Evolutionary conservation across 169 alveolate genomes (phyloP), one percentile per base, ranked within the genome.

Genomic region (Eimeria necatrix): DNA sequence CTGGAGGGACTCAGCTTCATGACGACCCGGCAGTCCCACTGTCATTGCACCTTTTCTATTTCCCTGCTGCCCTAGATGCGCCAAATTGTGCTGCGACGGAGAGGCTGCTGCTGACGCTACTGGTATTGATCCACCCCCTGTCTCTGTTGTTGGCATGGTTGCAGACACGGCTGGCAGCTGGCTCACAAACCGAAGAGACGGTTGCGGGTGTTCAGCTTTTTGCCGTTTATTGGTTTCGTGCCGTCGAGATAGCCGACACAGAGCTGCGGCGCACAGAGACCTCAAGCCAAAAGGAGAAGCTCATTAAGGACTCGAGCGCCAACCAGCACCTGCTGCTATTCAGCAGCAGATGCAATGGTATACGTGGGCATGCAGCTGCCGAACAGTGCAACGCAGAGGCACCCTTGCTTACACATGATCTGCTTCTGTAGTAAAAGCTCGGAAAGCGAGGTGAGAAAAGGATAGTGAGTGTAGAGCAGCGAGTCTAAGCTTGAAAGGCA

Each of bases 111-210:
- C 78, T 53, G 76, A 61, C 14, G 41, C 48, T 48, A 20, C 64
- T 59, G 91, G 24, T 84, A 68, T 20, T 48, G 56, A 24, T 14
- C 59, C n/a, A n/a, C 22, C 8, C 12, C 41, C 41, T 3, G 78
- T 49, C 51, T 53, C 76, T n/a, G 91, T 41, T 4, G 91, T 56
- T 46, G 91, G 91, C 76, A 84, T 59, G n/a, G 76, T 59, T 84
- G 91, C 91, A 16, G 91, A 84, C 16, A 84, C 91, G 26, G 80
- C 91, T 20, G 91, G 56, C 56, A 84, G 91, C 22, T 84, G 76
- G 32, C 76, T 56, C 61, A 84, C 78, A 59, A 84, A 84, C 41
- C 73, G 76, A 48, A 41, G 91, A 1, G 91, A 84, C 56, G 91
- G 91, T 48, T 48, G 91, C 41, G 91, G 91, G 32, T 48, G 48